Base-by-base conservation (phyloP, 495 filamentous ascomycete genomes). In the Acidiella bohemica region DNA sequence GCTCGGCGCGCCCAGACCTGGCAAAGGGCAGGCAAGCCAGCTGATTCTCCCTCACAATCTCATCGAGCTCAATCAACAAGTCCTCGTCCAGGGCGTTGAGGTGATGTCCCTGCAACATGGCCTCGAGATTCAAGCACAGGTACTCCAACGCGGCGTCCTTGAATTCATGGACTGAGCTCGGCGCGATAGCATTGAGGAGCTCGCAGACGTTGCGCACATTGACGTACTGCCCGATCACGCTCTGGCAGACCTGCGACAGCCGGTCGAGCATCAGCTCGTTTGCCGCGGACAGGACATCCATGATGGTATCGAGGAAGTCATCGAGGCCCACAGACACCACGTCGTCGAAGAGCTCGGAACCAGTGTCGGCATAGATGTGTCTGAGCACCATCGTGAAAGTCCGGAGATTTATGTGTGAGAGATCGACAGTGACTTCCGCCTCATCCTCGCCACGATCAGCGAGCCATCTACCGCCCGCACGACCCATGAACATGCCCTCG, bases 251-350 rank as follows among this genome's bases (percentile, higher is more conserved):
- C 55, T 93, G 84, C 10, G 80, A 83, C 19, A 97, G 61, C 20
- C 85, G 67, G 55, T 95, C 88, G 25, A 97, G 71, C 86, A 97
- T 93, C 43, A 97, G 66, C 51, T 96, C 90, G 53, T 97, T 82
- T 7, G 85, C 82, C 26, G 85, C 78, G 39, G 75, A 78, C 70
- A 93, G 78, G 22, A 96, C 83, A 43, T 94, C 88, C 62, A 96
- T 70, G n/a, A 95, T 64, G 23, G 90, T 63, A 49, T 95, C 84
- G 8, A 87, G 69, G 44, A 93, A 86, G 34, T 82, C 76, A 37
- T 93, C 84, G 13, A 92, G 62, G 41, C 78, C 72, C 21, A 72
- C 70, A 36, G 70, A 68, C 14, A 79, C 67, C 16, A 86, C 68
- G 33, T 81, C 70, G 41, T 93, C 78, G 51, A 96, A 95, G 10